Evolutionary conservation across 1,284 basidiomycete species (phyloP), one percentile per base, ranked within the genome.

Genomic region (Ceratobasidium sp.): DNA sequence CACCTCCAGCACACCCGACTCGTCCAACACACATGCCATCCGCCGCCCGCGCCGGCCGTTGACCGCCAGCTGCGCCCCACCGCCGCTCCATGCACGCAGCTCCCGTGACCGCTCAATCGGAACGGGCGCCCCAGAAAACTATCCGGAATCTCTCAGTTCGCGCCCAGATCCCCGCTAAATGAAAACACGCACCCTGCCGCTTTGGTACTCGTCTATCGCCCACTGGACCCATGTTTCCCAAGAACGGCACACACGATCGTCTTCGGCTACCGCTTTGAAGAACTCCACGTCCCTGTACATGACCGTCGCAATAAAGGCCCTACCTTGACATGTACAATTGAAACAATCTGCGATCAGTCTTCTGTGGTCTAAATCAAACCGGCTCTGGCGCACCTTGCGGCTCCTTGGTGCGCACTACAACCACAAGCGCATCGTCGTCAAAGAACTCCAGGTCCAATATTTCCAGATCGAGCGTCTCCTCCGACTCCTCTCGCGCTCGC

Each of bases 1-100:
- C 65, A 89, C 84, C 82, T 93, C 91, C 82, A 92, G 79, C 75
- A 81, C 83, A 75, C 90, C 90, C 62, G 83, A 82, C 73, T 79
- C 81, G 78, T 90, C 89, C 79, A 93, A 79, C 72, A 92, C 85
- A 79, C 91, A 92, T 18, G 87, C 90, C 65, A 92, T 87, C 78
- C 90, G 84, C 77, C 92, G 87, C 74, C 90, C 90, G 10, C 80
- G 82, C 78, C 88, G 83, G 73, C 92, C 92, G 78, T 93, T 93
- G 78, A 92, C 84, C 60, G 89, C 88, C 76, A 92, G 80, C 52
- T 83, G 85, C 72, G 87, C 86, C 39, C 79, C 79, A 74, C 86
- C 88, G 76, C 79, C 78, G 76, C 80, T 83, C 80, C 85, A 84
- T 72, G 84, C 84, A 76, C 80, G 80, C 80, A 92, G 79, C 78